These are phyloP conservation scores for Solanum ahanhuiri DNA, from an alignment of 257 asterid species.

Conservation along the genomic window DNA sequence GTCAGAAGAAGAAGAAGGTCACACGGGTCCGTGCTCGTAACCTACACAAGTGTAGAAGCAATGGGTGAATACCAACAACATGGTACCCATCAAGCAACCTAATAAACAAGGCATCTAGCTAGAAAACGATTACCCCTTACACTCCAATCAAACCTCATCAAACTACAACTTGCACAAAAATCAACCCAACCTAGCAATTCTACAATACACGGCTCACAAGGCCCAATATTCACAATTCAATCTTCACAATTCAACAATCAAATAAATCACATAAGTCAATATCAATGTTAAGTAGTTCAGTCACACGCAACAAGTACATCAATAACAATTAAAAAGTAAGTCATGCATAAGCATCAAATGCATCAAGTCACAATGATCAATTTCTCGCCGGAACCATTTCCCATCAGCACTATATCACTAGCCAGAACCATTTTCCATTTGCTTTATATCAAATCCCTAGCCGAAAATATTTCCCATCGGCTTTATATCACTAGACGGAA, in stretches of 20 bases:
- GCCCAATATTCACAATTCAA: not conserved
- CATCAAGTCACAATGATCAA: not conserved
- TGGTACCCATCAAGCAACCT: not conserved
- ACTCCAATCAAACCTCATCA: not conserved
- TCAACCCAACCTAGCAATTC: no score
- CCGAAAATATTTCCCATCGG: accelerated
- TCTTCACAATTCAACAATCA: not conserved
- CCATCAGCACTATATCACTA: no score
- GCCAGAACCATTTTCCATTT: no score
- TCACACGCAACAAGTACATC: not conserved
- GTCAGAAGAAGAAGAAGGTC: no score
- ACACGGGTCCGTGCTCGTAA: not conserved
- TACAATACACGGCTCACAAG: not conserved
- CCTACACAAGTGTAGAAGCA: no score
- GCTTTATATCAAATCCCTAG: no score
- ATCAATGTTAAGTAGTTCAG: not conserved
- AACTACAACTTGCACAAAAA: not conserved
- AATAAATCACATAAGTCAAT: not conserved
- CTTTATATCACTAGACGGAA: not conserved
- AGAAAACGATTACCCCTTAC: not conserved
- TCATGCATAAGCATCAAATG: not conserved
- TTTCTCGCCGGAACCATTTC: not conserved
- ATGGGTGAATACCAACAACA: not conserved
- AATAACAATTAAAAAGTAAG: no score
- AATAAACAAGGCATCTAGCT: not conserved